Percentiles rank a stretch among this genome's conserved stretches.
Conservation (phyloP, 2,329 filamentous ascomycete genomes). For the Colletotrichum tropicicola region DNA sequence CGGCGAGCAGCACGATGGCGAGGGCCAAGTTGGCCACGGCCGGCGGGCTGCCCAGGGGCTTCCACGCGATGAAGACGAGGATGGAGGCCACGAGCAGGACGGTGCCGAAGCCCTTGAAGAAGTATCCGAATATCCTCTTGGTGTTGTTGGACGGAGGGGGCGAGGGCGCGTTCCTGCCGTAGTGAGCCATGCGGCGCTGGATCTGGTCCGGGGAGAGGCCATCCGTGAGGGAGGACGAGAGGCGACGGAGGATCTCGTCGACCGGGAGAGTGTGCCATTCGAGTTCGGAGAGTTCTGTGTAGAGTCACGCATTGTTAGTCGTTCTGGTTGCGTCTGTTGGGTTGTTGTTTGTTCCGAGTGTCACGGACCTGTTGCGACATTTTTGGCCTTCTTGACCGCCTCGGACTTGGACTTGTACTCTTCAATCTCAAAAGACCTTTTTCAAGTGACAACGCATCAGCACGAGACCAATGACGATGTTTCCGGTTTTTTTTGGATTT, state of each 20-base stretch:
- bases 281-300: conserved; percentile 65
- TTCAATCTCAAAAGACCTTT: conserved; percentile 57
- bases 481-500: background rate
- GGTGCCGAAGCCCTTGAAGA: conserved; percentile 80
- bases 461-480: background rate
- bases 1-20: conserved; percentile 75
- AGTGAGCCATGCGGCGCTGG: conserved; percentile 61
- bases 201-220: conserved; percentile 71
- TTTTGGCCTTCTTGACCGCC: conserved; percentile 49
- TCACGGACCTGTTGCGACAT: conserved; percentile 52
- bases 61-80: conserved; percentile 81
- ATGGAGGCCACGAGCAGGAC: conserved; percentile 75
- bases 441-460: conserved; percentile 43
- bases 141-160: conserved; percentile 69
- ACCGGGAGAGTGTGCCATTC: conserved; percentile 73
- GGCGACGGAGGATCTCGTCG: conserved; percentile 66
- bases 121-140: conserved; percentile 70
- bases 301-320: conserved; percentile 1
- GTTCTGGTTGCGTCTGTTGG: background rate
- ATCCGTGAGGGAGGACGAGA: conserved; percentile 62
- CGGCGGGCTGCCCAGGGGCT: conserved; percentile 76
- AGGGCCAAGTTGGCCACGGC: conserved; percentile 75
- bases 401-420: conserved; percentile 54
- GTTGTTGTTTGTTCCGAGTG: background rate
- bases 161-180: conserved; percentile 74